Evolutionary conservation across 164 flowering plant genomes (phyloP).

Genomic region (Magnolia kwangsiensis): DNA sequence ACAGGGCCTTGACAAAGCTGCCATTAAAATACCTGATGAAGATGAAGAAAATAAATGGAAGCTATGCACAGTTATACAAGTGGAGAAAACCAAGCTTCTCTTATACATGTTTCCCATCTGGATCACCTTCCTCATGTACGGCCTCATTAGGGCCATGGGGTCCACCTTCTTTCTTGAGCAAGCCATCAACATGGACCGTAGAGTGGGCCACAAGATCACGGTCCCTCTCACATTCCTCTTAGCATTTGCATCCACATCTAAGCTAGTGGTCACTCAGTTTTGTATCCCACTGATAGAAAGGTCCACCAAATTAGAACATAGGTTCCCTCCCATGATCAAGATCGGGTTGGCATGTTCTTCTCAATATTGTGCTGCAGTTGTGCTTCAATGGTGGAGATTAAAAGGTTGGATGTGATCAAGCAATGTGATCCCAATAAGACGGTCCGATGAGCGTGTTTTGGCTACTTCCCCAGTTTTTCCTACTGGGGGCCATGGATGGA

Average conservation of each 20-base stretch:
- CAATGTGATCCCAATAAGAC: constrained; percentile 6
- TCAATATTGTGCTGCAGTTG: constrained; percentile 23
- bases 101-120: constrained; percentile 28
- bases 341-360: constrained; percentile 25
- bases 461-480: constrained; percentile 24
- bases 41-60: constrained; percentile 11
- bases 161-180: constrained; percentile 27
- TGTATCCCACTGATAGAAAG: constrained; percentile 4
- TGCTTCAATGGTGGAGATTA: too few relatives aligned
- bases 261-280: not conserved
- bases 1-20: constrained; percentile 29
- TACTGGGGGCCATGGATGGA: constrained; percentile 21
- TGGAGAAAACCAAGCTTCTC: constrained; percentile 22
- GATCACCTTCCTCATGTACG: constrained; percentile 24
- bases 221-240: constrained; percentile 16
- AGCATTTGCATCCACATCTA: constrained; percentile 1
- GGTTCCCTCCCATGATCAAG: constrained; percentile 11
- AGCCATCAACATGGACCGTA: constrained; percentile 18
- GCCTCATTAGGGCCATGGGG: constrained; percentile 19
- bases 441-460: constrained; percentile 18
- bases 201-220: not conserved
- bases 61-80: constrained; percentile 25
- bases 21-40: constrained; percentile 5
- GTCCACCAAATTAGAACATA: constrained; percentile 2
- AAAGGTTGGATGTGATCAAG: constrained; percentile 6